Evolutionary conservation across 2,329 filamentous ascomycete species (phyloP), one percentile per base, ranked within the genome.

Genomic region (Alternaria sp.): DNA sequence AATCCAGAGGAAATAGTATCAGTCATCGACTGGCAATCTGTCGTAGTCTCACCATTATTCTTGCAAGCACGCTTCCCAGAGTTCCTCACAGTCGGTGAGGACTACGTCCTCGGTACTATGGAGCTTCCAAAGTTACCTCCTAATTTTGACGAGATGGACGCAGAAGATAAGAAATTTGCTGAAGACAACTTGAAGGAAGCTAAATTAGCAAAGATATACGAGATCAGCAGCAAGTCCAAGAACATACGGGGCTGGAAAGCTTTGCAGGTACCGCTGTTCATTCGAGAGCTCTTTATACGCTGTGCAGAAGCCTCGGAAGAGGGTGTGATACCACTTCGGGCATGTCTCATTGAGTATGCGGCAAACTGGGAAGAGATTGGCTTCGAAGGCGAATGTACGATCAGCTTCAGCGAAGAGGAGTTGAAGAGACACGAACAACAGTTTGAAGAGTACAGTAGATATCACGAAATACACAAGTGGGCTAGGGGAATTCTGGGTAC

Each of bases 311-410:
- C 54, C 28, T 74, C 60, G 25, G 71, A 76, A 58, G 73, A 79
- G 55, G 74, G 74, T 7, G 52, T 66, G 27, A 55, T 80, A 56
- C 73, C 76, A n/a, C 73, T 79, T 38, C 70, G 70, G 36, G 71
- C 65, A 18, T 78, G 74, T 48, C 62, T 80, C 14, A 74, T 80
- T 22, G 66, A 75, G 48, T 59, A 79, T 22, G 72, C 61, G n/a
- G 45, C 70, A 6, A 57, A 52, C 22, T 80, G 74, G 75, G 55
- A 65, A 14, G 57, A 61, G 10, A 43, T 77, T 20, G 66, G 69
- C 4, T 71, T 78, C 22, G 2, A 25, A 54, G 54, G 12, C 25
- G 20, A 66, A 28, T 78, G 71, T 44, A 75, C 76, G n/a, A 71
- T 70, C 32, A 72, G 46, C 28, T 62, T 78, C 67, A 69, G 49